Evolutionary conservation across 306 rosid species (phyloP).

Genomic region (Begonia fuchsioides): DNA sequence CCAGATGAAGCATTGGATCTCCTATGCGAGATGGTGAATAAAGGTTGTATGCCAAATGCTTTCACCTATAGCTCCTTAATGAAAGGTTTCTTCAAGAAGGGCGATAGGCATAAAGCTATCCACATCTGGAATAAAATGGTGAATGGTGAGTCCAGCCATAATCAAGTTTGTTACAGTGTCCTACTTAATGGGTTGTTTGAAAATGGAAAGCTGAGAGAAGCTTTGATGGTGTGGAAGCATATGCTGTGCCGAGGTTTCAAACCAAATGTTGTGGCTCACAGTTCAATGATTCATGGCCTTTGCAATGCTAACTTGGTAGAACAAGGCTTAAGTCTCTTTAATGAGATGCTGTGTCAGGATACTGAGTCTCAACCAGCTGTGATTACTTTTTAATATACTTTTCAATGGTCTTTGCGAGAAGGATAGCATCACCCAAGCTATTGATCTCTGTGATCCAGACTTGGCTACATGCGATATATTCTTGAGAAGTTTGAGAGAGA

Average conservation of each 20-base stretch:
- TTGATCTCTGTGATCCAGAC: slow-evolving; percentile 80
- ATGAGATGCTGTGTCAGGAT: slow-evolving; percentile 67
- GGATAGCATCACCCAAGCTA: slow-evolving; percentile 44
- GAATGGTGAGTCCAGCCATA: slow-evolving; percentile 18
- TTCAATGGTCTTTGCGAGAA: slow-evolving; percentile 50
- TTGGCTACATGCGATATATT: slow-evolving; percentile 53
- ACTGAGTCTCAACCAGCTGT: slow-evolving; percentile 59
- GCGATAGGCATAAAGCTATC: slow-evolving; percentile 50
- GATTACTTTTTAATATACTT: slow-evolving; percentile 64
- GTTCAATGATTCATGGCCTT: slow-evolving; percentile 85
- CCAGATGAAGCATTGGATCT: too few relatives aligned
- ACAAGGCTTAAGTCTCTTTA: slow-evolving; percentile 70
- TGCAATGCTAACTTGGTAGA: slow-evolving; percentile 57
- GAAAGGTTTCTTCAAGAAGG: too few relatives aligned
- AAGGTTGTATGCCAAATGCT: too few relatives aligned
- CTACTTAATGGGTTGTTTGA: too few relatives aligned
- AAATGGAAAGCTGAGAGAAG: too few relatives aligned
- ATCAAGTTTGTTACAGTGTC: too few relatives aligned
- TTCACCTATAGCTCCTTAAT: too few relatives aligned
- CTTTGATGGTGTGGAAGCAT: too few relatives aligned
- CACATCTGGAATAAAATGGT: slow-evolving; percentile 69
- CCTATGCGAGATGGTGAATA: too few relatives aligned
- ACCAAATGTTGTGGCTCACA: slow-evolving; percentile 81
- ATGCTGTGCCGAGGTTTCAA: slow-evolving; percentile 54
- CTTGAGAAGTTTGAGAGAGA: slow-evolving; percentile 54